These are phyloP conservation scores for Neurospora sp. DNA, from an alignment of 495 filamentous ascomycete genomes.

Conservation along the genomic window DNA sequence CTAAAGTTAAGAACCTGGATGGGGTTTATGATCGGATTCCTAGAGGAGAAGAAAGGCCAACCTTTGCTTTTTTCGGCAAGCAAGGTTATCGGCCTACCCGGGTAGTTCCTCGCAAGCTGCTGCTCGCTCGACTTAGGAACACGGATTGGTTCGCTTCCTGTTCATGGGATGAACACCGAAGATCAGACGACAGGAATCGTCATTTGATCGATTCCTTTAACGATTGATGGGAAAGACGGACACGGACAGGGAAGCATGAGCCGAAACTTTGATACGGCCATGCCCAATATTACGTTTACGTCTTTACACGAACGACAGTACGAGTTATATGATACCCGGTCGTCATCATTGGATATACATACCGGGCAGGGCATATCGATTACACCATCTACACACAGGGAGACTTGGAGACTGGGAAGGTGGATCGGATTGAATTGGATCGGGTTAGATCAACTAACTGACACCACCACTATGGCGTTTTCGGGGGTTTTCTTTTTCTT, in stretches of 20 bases:
- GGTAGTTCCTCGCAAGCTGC: too few species aligned
- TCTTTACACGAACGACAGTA: not conserved
- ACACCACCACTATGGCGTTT: not conserved
- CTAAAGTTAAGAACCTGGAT: too few species aligned
- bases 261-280: not conserved
- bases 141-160: too few species aligned
- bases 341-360: not conserved
- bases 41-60: too few species aligned
- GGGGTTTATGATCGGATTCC: too few species aligned
- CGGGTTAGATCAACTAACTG: too few species aligned
- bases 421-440: not conserved
- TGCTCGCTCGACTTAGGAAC: too few species aligned
- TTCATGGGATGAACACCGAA: not conserved
- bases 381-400: too few species aligned
- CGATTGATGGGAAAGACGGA: not conserved
- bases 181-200: not conserved
- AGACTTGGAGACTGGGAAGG: too few species aligned
- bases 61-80: not conserved
- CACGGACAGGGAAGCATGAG: not conserved
- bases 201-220: not conserved
- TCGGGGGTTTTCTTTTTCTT: not conserved
- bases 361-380: not conserved
- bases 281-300: not conserved
- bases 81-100: not conserved
- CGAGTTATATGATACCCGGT: not conserved